Base-by-base conservation (phyloP, 176 grass and related monocot species). In the Raddia distichophylla region DNA sequence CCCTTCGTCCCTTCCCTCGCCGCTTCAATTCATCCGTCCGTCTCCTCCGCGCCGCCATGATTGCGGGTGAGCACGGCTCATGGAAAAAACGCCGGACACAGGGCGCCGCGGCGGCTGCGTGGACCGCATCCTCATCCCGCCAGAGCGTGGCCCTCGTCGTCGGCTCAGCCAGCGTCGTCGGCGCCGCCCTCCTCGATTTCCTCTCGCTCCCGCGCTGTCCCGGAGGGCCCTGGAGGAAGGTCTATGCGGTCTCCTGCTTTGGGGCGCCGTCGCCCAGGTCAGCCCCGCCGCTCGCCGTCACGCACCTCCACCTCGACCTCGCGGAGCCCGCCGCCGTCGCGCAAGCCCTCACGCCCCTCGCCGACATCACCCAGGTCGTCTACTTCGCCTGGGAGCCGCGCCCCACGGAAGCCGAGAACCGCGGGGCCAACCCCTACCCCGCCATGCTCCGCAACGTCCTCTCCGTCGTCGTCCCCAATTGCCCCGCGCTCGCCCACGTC, bases 221-320 rank as follows among this genome's bases (percentile, higher is more conserved):
- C 0, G 85, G 85, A 2, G 90, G 87, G 0, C 90, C 93, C 0
- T 97, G 94, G 91, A 97, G 94, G 91, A 97, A 97, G 91, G 74
- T 97, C n/a, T 93, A 93, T 74, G 86, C 91, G 18, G 20, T 94
- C 75, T 91, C 89, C 4, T 86, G 83, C 35, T 56, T 78, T 64
- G 80, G 83, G 11, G 80, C 86, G 11, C 89, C 82, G 35, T 86
- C 86, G 0, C 68, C 84, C 11, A 91, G 91, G 90, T 84, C 65
- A 10, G 22, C 87, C 2, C 55, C 76, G 13, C 17, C 27, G 6
- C 33, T 64, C 10, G 57, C 78, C 46, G 67, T 88, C 60, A 64
- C 80, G 9, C 78, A 88, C 73, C 51, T 91, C 54, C 58, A 64
- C 67, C 72, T 87, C 78, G 86, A 91, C 69, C 52, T 91, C 78